Conservation (phyloP, 768 basidiomycete genomes). For the Kondoa subrosea region DNA sequence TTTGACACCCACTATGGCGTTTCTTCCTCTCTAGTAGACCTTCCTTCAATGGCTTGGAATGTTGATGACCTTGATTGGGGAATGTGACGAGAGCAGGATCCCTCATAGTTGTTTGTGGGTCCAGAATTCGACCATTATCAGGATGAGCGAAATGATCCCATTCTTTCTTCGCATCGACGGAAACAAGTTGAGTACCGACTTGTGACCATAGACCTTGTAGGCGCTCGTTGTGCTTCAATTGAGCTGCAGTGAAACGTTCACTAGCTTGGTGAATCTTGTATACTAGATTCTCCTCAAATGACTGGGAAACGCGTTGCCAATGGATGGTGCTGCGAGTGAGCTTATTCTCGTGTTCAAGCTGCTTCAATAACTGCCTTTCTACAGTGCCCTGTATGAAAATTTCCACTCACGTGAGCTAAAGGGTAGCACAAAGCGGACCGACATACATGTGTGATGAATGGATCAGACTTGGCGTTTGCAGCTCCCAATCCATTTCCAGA, state of each 20-base stretch:
- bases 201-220: neutral
- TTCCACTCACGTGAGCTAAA: neutral
- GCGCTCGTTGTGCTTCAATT: neutral
- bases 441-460: neutral
- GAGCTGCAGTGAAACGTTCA: neutral
- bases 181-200: neutral
- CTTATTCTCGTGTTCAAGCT: constrained; percentile 1
- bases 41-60: constrained; percentile 25
- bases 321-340: constrained; percentile 6
- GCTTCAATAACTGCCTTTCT: neutral
- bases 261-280: neutral
- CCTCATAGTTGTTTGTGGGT: constrained; percentile 22
- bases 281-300: neutral
- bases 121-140: constrained; percentile 15
- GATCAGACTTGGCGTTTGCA: neutral
- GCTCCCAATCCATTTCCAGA: neutral
- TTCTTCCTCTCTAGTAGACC: constrained; percentile 31
- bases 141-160: constrained; percentile 6
- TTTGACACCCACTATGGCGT: constrained; percentile 29
- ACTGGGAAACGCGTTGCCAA: neutral
- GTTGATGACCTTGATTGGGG: constrained; percentile 27
- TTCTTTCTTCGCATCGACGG: neutral
- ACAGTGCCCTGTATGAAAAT: neutral
- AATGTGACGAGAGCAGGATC: constrained; percentile 24
- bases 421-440: neutral